Evolutionary conservation across 441 rosid genomes (phyloP), one percentile per base, ranked within the genome.

Genomic region (Croton laevigatus): DNA sequence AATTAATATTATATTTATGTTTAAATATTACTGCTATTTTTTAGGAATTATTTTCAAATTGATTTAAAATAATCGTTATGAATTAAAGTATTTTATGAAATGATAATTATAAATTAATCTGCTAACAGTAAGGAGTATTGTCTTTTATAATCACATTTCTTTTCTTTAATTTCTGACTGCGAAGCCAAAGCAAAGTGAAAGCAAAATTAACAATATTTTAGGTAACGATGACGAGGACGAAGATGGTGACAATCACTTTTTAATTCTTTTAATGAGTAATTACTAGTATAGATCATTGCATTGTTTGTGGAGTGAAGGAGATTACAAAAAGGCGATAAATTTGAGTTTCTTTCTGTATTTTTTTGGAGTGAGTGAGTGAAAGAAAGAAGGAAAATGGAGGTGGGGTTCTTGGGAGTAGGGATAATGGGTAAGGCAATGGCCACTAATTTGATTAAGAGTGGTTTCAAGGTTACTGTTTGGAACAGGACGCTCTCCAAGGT

Each of bases 371-470:
- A 72, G 32, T 36, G 40, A 54, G 59, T 20, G 44, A 34, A 42
- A 37, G 53, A 9, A 48, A 27, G 46, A 23, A 32, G 66, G 20
- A 77, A 75, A 70, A 94, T 94, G 98, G 98, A 94, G 73, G 85
- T 94, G 5, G 98, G 98, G 32, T 90, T 94, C 77, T 79, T 94
- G 80, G 98, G 99, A 34, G 60, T 94, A 71, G 99, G 99, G 44
- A 94, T 94, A 66, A 94, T 94, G 99, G 99, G 99, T 27, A 91
- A 89, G 75, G 97, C 94, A 82, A 94, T 94, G 97, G 73, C 97
- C 48, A 74, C 88, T 83, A 94, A 91, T 83, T 79, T 94, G 80
- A 77, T 91, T 60, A 85, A 81, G 20, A 79, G 84, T 76, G 97
- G 97, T 45, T 91, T 91, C 83, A 94, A 90, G 62, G 97, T 94